Base-by-base conservation (phyloP, 371 early-diverging fungal genomes). In the Phascolomyces articulosus region DNA sequence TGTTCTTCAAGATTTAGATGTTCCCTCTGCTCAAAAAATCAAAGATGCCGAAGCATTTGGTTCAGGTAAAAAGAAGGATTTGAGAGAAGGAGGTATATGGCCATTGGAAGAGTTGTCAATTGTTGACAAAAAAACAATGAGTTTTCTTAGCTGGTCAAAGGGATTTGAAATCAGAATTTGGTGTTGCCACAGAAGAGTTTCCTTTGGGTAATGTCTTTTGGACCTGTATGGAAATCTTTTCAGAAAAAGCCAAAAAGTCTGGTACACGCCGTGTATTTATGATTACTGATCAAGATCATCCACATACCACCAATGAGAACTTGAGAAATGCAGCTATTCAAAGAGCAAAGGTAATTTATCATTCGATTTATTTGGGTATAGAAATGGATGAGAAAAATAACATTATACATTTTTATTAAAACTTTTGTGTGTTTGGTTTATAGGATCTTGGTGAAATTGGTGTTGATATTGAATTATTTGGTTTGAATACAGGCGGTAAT, bases 231-330 rank as follows among this genome's bases (percentile, higher is more conserved):
- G 85, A 79, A 16, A 62, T 89, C 23, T 90, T 91, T 63, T 70
- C 84, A 24, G 69, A 72, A 62, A 77, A 82, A 34, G 73, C 85
- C 1, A 75, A 82, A 44, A 85, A 85, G 28, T 56, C 71, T 18
- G 85, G 85, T 27, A 70, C 76, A 2, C 87, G 87, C 66, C 85
- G 90, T 23, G 54, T 92, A 47, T 90, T 92, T 54, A 56, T 92
- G 3, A 80, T 91, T 53, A 91, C 93, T 23, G 83, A 87, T 56
- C 79, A 88, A 51, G 89, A 90, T 34, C 76, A 85, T 58, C 93
- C 93, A 3, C 85, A 87, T 55, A 28, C 65, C 0, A 70, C 63
- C 9, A 83, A 87, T 56, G 38, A 73, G 8, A 71, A 70, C 4
- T 65, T 87, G 41, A 70, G 82, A 41, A 73, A 75, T 41, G 74